phyloP scores from a whole-genome alignment of 2,329 filamentous ascomycete genomes.

The Bisporella sp. region DNA sequence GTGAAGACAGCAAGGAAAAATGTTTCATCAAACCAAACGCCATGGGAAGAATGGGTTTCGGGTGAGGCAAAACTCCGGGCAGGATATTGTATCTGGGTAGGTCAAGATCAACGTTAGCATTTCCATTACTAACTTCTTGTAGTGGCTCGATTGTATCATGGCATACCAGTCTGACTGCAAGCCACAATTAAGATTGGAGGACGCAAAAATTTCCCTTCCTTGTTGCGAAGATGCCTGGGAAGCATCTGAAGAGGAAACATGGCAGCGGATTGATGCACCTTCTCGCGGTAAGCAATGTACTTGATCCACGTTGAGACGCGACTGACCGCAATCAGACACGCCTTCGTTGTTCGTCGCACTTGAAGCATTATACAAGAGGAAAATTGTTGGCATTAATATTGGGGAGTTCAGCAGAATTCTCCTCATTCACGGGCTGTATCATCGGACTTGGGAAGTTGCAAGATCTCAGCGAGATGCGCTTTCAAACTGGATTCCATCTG shows the following conservation, averaged over 20 bases:
- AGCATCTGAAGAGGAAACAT: conserved; percentile 25
- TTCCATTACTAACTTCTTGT: not conserved
- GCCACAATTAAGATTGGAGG: conserved; percentile 31
- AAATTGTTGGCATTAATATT: conserved; percentile 34
- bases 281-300: conserved; percentile 10
- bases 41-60: not conserved
- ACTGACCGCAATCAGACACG: conserved; percentile 9
- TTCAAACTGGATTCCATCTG: conserved; percentile 13
- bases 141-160: conserved; percentile 36
- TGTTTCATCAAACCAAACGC: not conserved
- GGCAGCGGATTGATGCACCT: conserved; percentile 23
- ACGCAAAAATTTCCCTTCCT: conserved; percentile 33
- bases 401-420: conserved; percentile 43
- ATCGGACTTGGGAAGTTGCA: conserved; percentile 41
- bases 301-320: conserved; percentile 1
- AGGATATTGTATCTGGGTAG: conserved; percentile 37
- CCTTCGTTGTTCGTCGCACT: conserved; percentile 35
- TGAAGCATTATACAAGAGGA: conserved; percentile 41
- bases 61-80: conserved; percentile 17
- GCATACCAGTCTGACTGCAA: conserved; percentile 31
- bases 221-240: conserved; percentile 35
- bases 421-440: conserved; percentile 42
- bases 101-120: conserved; percentile 2
- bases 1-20: not conserved
- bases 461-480: conserved; percentile 26